Conservation (phyloP, 305 asterid species). For the Solanum hybrid region DNA sequence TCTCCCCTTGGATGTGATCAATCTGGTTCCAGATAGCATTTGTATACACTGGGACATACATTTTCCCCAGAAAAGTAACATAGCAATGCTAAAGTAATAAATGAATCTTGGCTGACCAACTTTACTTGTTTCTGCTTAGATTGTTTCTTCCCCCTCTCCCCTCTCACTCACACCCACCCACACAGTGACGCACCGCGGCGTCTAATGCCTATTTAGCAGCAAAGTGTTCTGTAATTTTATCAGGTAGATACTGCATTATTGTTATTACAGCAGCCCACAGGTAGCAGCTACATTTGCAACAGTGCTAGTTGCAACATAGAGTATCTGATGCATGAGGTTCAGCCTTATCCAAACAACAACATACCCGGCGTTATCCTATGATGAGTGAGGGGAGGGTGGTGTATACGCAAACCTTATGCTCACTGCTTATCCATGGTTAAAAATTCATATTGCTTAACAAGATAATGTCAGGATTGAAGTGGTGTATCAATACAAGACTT, state of each 20-base stretch:
- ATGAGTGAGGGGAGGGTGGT: not conserved
- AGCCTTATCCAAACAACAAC: not conserved
- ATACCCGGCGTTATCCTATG: not conserved
- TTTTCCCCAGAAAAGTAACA: not conserved
- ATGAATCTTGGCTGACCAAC: not conserved
- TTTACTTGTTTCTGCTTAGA: not conserved
- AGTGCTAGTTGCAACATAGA: not conserved
- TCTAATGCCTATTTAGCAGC: not conserved
- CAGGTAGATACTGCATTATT: not conserved
- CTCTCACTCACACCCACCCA: not conserved
- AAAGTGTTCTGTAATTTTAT: not conserved
- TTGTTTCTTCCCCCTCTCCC: not conserved
- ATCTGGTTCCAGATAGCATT: not conserved
- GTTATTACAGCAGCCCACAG: not conserved
- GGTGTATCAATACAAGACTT: not conserved
- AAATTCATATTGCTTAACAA: not conserved
- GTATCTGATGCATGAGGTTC: not conserved
- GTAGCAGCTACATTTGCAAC: not conserved
- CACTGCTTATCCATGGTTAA: not conserved
- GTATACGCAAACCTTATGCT: not conserved
- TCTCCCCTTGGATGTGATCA: not conserved
- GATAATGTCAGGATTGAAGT: not conserved
- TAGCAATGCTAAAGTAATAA: not conserved
- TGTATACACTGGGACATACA: not conserved
- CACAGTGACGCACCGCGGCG: not conserved